Percentiles rank a stretch among this genome's conserved stretches.
phyloP scores from a whole-genome alignment of 352 stramenopile genomes.

The Aphanomyces invadans region DNA sequence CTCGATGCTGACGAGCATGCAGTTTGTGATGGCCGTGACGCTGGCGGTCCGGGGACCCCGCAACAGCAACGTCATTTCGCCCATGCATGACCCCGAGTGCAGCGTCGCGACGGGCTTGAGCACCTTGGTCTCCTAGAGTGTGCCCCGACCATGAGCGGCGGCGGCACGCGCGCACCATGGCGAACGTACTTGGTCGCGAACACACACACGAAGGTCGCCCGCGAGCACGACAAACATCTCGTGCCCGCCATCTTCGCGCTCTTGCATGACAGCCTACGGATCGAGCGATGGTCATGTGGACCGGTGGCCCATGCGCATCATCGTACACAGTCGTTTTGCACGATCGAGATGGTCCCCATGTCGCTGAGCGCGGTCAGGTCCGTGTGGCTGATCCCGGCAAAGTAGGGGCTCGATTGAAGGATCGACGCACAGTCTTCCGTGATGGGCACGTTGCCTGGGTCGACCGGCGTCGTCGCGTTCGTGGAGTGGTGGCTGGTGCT shows the following conservation, averaged over 20 bases:
- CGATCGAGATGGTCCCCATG: constrained; percentile 20
- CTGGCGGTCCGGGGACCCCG: constrained; percentile 67
- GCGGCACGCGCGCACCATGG: too few relatives aligned
- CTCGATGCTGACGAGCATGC: constrained; percentile 75
- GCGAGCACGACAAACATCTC: constrained; percentile 21
- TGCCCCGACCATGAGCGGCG: too few relatives aligned
- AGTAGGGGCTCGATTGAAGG: constrained; percentile 12
- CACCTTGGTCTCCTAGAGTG: constrained; percentile 13
- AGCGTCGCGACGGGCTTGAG: constrained; percentile 39
- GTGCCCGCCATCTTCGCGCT: constrained; percentile 14
- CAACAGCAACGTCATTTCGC: constrained; percentile 73
- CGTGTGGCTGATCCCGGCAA: neutral
- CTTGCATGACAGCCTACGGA: constrained; percentile 13
- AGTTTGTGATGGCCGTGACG: constrained; percentile 56
- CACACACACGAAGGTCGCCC: constrained; percentile 2
- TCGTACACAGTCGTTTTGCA: constrained; percentile 4
- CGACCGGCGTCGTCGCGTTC: neutral
- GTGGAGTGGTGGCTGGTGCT: neutral
- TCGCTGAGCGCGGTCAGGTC: constrained; percentile 8
- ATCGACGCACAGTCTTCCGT: constrained; percentile 14
- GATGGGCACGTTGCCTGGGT: constrained; percentile 10
- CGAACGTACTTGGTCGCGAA: constrained; percentile 9
- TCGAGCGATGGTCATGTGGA: neutral
- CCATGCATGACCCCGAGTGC: constrained; percentile 63
- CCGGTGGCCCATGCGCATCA: too few relatives aligned